Evolutionary conservation across 768 basidiomycete genomes (phyloP), one percentile per base, ranked within the genome.

Genomic region (Auriculariales sp.): DNA sequence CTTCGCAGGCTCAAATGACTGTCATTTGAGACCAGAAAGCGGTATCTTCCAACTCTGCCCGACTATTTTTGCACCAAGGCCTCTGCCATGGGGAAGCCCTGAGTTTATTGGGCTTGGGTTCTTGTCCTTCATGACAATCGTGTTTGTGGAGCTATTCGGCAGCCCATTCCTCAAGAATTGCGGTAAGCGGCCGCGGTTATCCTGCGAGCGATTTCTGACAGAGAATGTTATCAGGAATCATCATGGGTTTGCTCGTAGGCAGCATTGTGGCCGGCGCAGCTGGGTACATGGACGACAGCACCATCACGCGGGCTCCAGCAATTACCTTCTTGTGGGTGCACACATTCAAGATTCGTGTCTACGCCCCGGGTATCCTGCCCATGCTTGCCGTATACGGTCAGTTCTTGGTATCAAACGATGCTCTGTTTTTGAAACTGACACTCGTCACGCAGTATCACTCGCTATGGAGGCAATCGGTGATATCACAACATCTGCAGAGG

Each of bases 401-500:
- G 63, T 39, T 3, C 28, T 69, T 28, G 66, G 67, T 27, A 66
- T 68, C 5, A 68, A 68, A 53, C 51, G 62, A 64, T 49, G 25
- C 36, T 12, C 48, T 24, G 19, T 4, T 11, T 46, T 14, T 10
- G 12, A 30, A 28, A 24, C 17, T 31, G 31, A 29, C 45, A 24
- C 25, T 24, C n/a, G 14, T 33, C 2, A 7, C 2, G n/a, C 30
- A 83, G 78, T 87, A 5, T 83, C 83, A 0, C 61, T 78, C 0
- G 75, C 81, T 0, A 83, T 90, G 80, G 88, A 90, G 63, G 81
- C 84, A 5, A 89, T 87, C 48, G 87, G 87, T 3, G 88, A 91
- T 56, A 77, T 85, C 55, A 84, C 86, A 1, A 84, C 87, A 0
- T 82, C 81, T 11, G 80, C 82, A 2, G 89, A 92, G 61, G 83